Conservation (phyloP, 2,329 filamentous ascomycete species). For the Neonectria neomacrospora region DNA sequence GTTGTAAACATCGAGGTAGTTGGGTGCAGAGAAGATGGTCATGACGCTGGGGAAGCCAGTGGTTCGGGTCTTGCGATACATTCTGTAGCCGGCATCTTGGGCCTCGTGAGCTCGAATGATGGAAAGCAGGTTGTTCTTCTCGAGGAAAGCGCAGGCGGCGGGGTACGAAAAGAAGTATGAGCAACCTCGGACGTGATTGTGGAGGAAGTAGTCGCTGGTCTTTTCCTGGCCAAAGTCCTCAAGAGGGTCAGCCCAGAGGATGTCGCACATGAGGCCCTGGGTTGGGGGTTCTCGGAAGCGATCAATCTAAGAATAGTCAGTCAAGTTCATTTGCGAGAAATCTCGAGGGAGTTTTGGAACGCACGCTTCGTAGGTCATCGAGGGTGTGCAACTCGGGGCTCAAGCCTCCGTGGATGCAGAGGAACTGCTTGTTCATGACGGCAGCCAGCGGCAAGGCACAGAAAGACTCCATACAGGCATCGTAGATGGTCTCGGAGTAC, state of each 20-base stretch:
- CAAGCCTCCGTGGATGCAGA: slow-evolving; percentile 96
- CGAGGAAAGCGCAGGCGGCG: slow-evolving; percentile 94
- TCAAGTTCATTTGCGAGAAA: slow-evolving; percentile 7
- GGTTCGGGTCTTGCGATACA: slow-evolving; percentile 98
- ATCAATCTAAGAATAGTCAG: slow-evolving; percentile 74
- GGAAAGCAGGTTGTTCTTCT: slow-evolving; percentile 98
- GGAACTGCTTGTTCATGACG: slow-evolving; percentile 99
- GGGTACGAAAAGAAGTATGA: slow-evolving; percentile 99
- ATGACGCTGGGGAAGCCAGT: slow-evolving; percentile 99
- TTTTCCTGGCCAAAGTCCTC: slow-evolving; percentile 99
- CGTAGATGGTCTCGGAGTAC: slow-evolving; percentile 95
- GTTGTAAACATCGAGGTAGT: slow-evolving; percentile 99
- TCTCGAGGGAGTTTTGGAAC: slow-evolving; percentile 45
- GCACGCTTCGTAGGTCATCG: slow-evolving; percentile 88
- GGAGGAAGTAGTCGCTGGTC: slow-evolving; percentile 95
- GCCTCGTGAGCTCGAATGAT: slow-evolving; percentile 98
- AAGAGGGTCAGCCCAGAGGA: slow-evolving; percentile 97
- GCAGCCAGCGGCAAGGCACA: slow-evolving; percentile 92
- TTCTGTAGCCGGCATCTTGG: slow-evolving; percentile 97
- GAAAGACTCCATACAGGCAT: slow-evolving; percentile 98
- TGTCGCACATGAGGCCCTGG: slow-evolving; percentile 98
- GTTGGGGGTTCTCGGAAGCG: slow-evolving; percentile 98
- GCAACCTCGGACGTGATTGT: slow-evolving; percentile 98
- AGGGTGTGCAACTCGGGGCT: slow-evolving; percentile 96
- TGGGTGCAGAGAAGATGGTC: slow-evolving; percentile 99